Conservation (phyloP, 2,329 filamentous ascomycete genomes). For the Cladophialophora chaetospira region DNA sequence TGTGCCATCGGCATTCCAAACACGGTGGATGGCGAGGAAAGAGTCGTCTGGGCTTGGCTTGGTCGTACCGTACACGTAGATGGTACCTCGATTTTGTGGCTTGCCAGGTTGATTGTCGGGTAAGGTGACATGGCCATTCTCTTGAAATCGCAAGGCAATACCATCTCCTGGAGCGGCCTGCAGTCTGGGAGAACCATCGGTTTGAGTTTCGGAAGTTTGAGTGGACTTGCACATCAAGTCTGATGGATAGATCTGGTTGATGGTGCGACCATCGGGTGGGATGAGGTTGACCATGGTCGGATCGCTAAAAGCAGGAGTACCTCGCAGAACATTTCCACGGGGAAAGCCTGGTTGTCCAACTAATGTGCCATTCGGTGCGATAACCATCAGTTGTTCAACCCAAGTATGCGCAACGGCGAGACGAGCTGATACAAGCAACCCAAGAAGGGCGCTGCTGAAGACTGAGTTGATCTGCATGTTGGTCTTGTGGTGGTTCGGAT, state of each 20-base stretch:
- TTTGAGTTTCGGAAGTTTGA: conserved; percentile 64
- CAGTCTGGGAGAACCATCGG: conserved; percentile 64
- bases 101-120: conserved; percentile 60
- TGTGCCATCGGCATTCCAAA: conserved; percentile 77
- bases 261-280: conserved; percentile 54
- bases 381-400: conserved; percentile 74
- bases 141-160: conserved; percentile 68
- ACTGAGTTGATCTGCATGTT: conserved; percentile 20
- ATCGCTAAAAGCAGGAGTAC: conserved; percentile 59
- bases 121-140: conserved; percentile 74
- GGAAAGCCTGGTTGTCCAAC: conserved; percentile 70
- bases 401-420: conserved; percentile 67
- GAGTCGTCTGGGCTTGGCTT: conserved; percentile 62
- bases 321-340: conserved; percentile 68
- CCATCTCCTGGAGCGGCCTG: conserved; percentile 61
- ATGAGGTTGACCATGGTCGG: conserved; percentile 63
- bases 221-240: conserved; percentile 65
- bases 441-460: conserved; percentile 35
- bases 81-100: conserved; percentile 66
- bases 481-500: not conserved
- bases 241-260: conserved; percentile 50
- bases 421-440: conserved; percentile 20
- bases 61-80: conserved; percentile 73
- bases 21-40: conserved; percentile 65
- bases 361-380: conserved; percentile 74